Percentiles rank a stretch among this genome's conserved stretches.
Conservation (phyloP, 2,329 filamentous ascomycete genomes). For the Penicillium sclerotigenum region DNA sequence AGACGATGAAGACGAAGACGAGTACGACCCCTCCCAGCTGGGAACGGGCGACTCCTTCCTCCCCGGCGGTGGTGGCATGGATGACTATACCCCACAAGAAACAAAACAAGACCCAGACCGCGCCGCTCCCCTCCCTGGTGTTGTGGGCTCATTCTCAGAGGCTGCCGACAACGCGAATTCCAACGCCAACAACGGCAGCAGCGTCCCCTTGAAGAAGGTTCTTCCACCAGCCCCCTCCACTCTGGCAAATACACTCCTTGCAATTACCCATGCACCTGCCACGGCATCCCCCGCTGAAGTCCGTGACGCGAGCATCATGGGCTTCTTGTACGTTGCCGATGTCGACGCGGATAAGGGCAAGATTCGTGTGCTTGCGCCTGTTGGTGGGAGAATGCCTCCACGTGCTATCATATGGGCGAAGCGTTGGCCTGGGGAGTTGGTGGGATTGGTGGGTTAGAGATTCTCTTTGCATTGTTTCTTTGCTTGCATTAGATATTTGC, state of each 20-base stretch:
- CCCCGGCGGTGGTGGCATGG: constrained; percentile 33
- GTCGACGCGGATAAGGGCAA: constrained; percentile 82
- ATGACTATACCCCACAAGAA: constrained; percentile 14
- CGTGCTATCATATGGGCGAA: constrained; percentile 75
- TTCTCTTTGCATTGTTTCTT: background rate
- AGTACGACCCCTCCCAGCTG: constrained; percentile 40
- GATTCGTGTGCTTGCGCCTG: constrained; percentile 76
- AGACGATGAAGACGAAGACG: constrained; percentile 52
- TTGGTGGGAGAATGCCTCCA: constrained; percentile 75
- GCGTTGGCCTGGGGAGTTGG: constrained; percentile 78
- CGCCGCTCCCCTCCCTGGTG: constrained; percentile 23
- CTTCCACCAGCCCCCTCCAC: constrained; percentile 56
- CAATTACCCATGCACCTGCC: constrained; percentile 73
- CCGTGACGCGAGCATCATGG: constrained; percentile 78
- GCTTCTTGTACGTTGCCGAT: constrained; percentile 88
- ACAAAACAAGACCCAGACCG: constrained; percentile 19
- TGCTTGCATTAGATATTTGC: background rate
- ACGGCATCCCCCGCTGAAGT: constrained; percentile 70
- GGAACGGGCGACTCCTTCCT: constrained; percentile 35
- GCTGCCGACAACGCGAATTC: constrained; percentile 17
- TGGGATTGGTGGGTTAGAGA: constrained; percentile 64
- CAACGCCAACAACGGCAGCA: constrained; percentile 17
- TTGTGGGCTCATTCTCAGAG: constrained; percentile 13
- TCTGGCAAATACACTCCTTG: constrained; percentile 78
- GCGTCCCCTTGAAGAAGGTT: constrained; percentile 55